These are phyloP conservation scores for Chaetomiaceae sp. DNA, from an alignment of 2,329 filamentous ascomycete species.

Conservation along the genomic window DNA sequence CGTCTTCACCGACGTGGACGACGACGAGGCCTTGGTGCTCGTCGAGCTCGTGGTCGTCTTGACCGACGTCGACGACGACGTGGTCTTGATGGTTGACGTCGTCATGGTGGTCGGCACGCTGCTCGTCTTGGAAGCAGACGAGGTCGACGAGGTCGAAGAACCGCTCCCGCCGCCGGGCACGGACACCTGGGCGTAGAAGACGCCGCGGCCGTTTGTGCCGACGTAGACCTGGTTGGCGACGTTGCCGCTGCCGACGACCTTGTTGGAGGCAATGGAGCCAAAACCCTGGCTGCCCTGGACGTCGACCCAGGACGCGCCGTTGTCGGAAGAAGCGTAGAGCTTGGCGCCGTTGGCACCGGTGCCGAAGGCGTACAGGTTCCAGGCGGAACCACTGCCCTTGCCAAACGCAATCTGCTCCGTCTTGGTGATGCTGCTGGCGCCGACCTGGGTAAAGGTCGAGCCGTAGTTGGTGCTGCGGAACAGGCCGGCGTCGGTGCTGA, in stretches of 20 bases:
- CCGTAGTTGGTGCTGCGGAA: slow-evolving; percentile 52
- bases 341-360: slow-evolving; percentile 38
- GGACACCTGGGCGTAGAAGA: slow-evolving; percentile 34
- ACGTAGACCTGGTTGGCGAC: slow-evolving; percentile 44
- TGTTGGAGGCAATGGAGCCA: slow-evolving; percentile 38
- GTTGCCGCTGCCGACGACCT: slow-evolving; percentile 43
- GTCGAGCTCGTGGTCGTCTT: neutral
- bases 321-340: slow-evolving; percentile 43
- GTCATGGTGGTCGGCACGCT: slow-evolving; percentile 3
- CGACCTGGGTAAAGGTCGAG: slow-evolving; percentile 40
- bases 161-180: slow-evolving; percentile 7
- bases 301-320: slow-evolving; percentile 42
- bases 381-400: slow-evolving; percentile 35
- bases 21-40: slow-evolving; percentile 2
- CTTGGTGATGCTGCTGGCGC: slow-evolving; percentile 35
- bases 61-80: neutral
- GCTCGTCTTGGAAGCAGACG: neutral
- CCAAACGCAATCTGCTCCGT: slow-evolving; percentile 44
- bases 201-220: slow-evolving; percentile 47
- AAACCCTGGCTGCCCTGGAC: slow-evolving; percentile 45
- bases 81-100: slow-evolving; percentile 14
- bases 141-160: neutral
- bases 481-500: slow-evolving; percentile 51
- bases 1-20: slow-evolving; percentile 6
- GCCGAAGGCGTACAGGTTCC: slow-evolving; percentile 48